Evolutionary conservation across 108 stramenopile genomes (phyloP).

Genomic region (Conticribra guillardii): DNA sequence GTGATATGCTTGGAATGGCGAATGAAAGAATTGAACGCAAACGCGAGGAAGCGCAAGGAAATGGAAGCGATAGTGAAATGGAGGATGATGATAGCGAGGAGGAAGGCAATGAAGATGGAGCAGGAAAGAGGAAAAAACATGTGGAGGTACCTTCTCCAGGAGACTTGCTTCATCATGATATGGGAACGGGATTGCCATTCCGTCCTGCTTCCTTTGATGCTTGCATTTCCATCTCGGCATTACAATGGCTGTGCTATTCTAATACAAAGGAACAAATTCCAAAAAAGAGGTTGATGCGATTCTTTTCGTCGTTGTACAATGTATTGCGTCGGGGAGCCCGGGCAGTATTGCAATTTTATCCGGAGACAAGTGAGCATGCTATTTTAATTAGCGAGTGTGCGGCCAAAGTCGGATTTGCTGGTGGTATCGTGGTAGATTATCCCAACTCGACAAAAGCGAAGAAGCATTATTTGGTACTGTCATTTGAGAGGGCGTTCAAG

Average conservation of each 20-base stretch:
- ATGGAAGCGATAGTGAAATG: conserved; percentile 28
- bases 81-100: conserved; percentile 41
- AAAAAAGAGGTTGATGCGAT: conserved; percentile 87
- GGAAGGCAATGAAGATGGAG: conserved; percentile 30
- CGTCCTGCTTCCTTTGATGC: conserved; percentile 98
- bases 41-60: conserved; percentile 37
- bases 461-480: conserved; percentile 98
- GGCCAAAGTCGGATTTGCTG: conserved; percentile 92
- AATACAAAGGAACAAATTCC: conserved; percentile 89
- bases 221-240: conserved; percentile 97
- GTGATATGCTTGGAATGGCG: conserved; percentile 98
- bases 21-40: conserved; percentile 85
- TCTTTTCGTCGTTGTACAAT: conserved; percentile 95
- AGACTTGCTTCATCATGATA: conserved; percentile 92
- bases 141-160: conserved; percentile 60
- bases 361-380: conserved; percentile 96
- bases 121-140: conserved; percentile 36
- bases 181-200: conserved; percentile 99
- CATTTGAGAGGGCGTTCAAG: conserved; percentile 84
- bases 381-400: conserved; percentile 95
- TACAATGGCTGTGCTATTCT: conserved; percentile 99
- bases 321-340: conserved; percentile 91
- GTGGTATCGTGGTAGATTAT: conserved; percentile 99
- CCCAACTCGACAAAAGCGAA: conserved; percentile 99
- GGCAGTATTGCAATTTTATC: conserved; percentile 99